phyloP scores from a whole-genome alignment of 805 yeast species.

The Candida tammaniensis region DNA sequence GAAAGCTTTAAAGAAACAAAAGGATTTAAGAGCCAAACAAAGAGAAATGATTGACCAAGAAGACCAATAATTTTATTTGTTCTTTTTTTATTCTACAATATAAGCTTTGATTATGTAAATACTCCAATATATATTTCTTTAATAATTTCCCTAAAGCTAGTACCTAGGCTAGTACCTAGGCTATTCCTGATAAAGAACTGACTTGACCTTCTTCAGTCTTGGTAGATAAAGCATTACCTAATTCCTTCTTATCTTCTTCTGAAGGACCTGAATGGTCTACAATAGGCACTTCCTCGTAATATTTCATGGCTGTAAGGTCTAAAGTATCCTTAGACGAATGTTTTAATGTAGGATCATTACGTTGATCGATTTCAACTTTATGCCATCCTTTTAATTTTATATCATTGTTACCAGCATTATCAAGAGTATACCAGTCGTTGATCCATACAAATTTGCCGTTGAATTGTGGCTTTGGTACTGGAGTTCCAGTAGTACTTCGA shows the following conservation, averaged over 20 bases:
- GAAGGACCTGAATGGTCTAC: slow-evolving; percentile 9
- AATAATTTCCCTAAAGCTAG: slow-evolving; percentile 1
- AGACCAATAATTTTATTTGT: background rate
- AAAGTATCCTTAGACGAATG: slow-evolving; percentile 38
- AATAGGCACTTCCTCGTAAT: slow-evolving; percentile 22
- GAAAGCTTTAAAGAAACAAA: slow-evolving; percentile 27
- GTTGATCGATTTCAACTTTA: slow-evolving; percentile 20
- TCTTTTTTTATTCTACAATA: slow-evolving; percentile 1
- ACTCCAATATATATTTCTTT: slow-evolving; percentile 1
- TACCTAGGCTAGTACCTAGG: no score
- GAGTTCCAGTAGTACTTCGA: slow-evolving; percentile 15
- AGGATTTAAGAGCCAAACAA: slow-evolving; percentile 6
- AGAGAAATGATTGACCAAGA: background rate
- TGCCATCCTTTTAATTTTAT: slow-evolving; percentile 37
- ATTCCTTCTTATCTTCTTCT: slow-evolving; percentile 17
- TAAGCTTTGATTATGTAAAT: background rate
- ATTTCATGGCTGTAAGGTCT: slow-evolving; percentile 37
- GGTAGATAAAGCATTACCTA: slow-evolving; percentile 6
- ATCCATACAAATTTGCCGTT: slow-evolving; percentile 24
- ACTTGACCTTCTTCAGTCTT: slow-evolving; percentile 11
- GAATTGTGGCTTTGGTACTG: slow-evolving; percentile 5
- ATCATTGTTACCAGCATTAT: slow-evolving; percentile 16
- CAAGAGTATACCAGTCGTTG: slow-evolving; percentile 41
- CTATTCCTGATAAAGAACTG: slow-evolving; percentile 15
- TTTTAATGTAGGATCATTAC: background rate